Evolutionary conservation across 2,329 filamentous ascomycete species (phyloP).

Genomic region (Myriosclerotinia curreyana): DNA sequence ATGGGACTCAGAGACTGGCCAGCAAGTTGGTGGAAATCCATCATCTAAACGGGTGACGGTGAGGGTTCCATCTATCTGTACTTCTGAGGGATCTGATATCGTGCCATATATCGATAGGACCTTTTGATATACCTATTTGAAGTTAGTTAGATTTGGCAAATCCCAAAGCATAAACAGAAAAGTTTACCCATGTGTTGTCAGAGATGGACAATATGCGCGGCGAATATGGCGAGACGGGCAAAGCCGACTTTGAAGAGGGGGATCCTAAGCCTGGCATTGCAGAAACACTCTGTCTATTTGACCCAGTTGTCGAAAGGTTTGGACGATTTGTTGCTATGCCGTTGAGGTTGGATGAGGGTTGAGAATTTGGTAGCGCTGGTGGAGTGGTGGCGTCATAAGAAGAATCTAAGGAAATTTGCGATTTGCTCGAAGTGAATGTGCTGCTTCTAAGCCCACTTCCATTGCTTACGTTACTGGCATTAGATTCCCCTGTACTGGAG

Average conservation of each 20-base stretch:
- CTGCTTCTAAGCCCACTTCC: slow-evolving; percentile 32
- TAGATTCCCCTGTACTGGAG: slow-evolving; percentile 37
- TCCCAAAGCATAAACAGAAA: not conserved
- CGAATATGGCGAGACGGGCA: slow-evolving; percentile 73
- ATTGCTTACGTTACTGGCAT: slow-evolving; percentile 42
- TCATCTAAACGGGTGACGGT: slow-evolving; percentile 81
- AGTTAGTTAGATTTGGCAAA: slow-evolving; percentile 24
- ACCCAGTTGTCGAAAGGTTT: slow-evolving; percentile 39
- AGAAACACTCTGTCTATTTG: slow-evolving; percentile 61
- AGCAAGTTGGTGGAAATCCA: slow-evolving; percentile 74
- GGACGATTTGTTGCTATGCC: slow-evolving; percentile 52
- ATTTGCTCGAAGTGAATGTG: slow-evolving; percentile 57
- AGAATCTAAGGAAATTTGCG: slow-evolving; percentile 54
- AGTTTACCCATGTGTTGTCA: slow-evolving; percentile 76
- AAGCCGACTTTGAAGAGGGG: slow-evolving; percentile 52
- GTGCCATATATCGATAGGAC: slow-evolving; percentile 77
- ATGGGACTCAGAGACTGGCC: slow-evolving; percentile 84
- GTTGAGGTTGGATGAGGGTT: slow-evolving; percentile 63
- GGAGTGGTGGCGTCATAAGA: slow-evolving; percentile 56
- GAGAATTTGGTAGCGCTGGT: slow-evolving; percentile 36
- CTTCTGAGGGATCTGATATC: slow-evolving; percentile 68
- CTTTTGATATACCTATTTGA: slow-evolving; percentile 79
- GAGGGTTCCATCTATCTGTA: slow-evolving; percentile 72
- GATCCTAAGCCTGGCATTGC: slow-evolving; percentile 61
- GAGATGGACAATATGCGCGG: slow-evolving; percentile 75